These are phyloP conservation scores for Cardamine resedifolia DNA, from an alignment of 345 rosid species.

Conservation along the genomic window DNA sequence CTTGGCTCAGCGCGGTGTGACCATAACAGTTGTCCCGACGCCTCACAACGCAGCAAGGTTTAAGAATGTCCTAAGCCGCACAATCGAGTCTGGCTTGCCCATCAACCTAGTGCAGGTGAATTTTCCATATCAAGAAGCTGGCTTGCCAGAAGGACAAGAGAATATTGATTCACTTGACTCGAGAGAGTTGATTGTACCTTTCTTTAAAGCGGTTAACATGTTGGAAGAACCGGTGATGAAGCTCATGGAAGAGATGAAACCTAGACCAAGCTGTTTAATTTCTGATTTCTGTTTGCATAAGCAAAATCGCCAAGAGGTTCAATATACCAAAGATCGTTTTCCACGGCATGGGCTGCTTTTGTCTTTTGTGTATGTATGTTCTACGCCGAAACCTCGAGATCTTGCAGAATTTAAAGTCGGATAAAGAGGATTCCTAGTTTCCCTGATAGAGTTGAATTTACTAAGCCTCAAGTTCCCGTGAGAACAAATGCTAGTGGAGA, in stretches of 20 bases:
- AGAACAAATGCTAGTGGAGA: not conserved
- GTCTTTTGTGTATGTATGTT: constrained; percentile 35
- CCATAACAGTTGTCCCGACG: constrained; percentile 45
- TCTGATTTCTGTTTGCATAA: constrained; percentile 47
- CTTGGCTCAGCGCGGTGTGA: constrained; percentile 39
- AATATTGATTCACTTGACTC: constrained; percentile 31
- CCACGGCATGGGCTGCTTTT: constrained; percentile 47
- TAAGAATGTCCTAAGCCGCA: constrained; percentile 21
- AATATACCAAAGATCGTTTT: constrained; percentile 54
- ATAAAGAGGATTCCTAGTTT: constrained; percentile 36
- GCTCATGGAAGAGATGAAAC: constrained; percentile 38
- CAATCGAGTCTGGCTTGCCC: constrained; percentile 26
- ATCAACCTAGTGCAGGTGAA: constrained; percentile 14
- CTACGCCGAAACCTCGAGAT: constrained; percentile 2
- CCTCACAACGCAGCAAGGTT: constrained; percentile 40
- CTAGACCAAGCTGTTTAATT: constrained; percentile 50
- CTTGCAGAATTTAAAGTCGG: constrained; percentile 13
- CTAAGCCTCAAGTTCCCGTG: constrained; percentile 38
- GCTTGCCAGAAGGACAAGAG: constrained; percentile 43
- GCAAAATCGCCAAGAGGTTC: constrained; percentile 35
- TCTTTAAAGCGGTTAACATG: constrained; percentile 21
- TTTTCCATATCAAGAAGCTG: constrained; percentile 35
- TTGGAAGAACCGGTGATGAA: constrained; percentile 31
- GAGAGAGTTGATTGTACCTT: not conserved
- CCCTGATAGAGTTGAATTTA: constrained; percentile 45